Percentiles rank a stretch among this genome's conserved stretches.
Conservation (phyloP, 2,329 filamentous ascomycete species). For the Chaetomium sp. region DNA sequence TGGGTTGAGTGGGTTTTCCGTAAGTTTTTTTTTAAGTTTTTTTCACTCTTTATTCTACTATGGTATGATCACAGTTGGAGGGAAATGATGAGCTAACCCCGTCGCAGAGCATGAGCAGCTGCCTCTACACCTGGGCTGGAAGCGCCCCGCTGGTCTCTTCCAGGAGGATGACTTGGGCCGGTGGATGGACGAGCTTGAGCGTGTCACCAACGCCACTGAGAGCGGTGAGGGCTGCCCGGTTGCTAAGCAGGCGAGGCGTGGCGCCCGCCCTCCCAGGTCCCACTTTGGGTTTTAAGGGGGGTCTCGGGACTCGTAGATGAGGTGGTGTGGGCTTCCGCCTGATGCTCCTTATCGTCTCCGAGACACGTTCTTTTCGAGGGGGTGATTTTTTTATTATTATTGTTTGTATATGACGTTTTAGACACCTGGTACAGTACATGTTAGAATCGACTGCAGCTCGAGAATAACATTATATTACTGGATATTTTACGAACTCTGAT, state of each 20-base stretch:
- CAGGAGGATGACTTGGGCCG: neutral
- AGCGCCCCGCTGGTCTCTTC: neutral
- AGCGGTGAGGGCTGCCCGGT: too few species aligned
- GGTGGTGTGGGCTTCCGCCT: too few species aligned
- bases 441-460: neutral
- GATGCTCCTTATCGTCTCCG: too few species aligned
- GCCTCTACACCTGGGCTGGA: conserved; percentile 21
- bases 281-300: neutral
- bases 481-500: neutral
- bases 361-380: too few species aligned
- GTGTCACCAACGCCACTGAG: neutral
- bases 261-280: neutral
- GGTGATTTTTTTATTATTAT: too few species aligned
- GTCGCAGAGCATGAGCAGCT: conserved; percentile 21
- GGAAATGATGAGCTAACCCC: neutral
- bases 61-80: neutral
- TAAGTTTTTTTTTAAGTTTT: conserved; percentile 20
- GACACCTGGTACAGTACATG: neutral
- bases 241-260: neutral
- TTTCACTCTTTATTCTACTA: neutral
- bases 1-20: conserved; percentile 42
- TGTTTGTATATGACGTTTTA: too few species aligned
- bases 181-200: neutral
- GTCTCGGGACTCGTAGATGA: too few species aligned
- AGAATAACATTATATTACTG: neutral